Percentiles rank a stretch among this genome's conserved stretches.
phyloP scores from a whole-genome alignment of 768 basidiomycete genomes.

The Roridomyces roridus region DNA sequence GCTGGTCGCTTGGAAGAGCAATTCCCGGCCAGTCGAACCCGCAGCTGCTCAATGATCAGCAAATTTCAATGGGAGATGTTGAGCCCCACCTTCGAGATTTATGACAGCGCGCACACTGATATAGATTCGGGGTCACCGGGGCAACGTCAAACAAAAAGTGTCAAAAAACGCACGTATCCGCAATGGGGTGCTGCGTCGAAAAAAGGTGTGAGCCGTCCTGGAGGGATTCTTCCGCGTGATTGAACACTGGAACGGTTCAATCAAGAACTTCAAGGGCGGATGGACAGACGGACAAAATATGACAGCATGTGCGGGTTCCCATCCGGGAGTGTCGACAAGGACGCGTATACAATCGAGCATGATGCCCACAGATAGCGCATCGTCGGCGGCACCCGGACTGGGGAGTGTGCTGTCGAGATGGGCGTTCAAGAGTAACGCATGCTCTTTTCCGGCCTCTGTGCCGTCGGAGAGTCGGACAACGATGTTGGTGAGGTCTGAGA shows the following conservation, averaged over 20 bases:
- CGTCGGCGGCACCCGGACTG: conserved; percentile 88
- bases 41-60: no score
- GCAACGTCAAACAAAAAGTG: no score
- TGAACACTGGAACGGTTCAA: conserved; percentile 70
- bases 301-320: conserved; percentile 78
- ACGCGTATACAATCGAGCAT: conserved; percentile 92
- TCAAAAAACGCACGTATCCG: conserved; percentile 62
- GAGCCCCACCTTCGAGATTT: conserved; percentile 84
- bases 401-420: conserved; percentile 93
- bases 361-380: conserved; percentile 85
- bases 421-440: conserved; percentile 86
- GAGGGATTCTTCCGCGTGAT: conserved; percentile 92
- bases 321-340: conserved; percentile 65
- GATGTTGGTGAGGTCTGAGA: conserved; percentile 77
- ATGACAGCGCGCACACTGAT: conserved; percentile 81
- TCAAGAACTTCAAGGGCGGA: neutral
- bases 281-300: conserved; percentile 69
- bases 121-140: neutral
- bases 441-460: conserved; percentile 71
- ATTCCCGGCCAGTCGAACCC: conserved; percentile 84
- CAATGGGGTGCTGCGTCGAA: conserved; percentile 85
- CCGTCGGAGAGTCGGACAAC: conserved; percentile 86
- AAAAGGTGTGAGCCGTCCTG: conserved; percentile 96
- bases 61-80: no score
- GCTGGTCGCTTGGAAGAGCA: conserved; percentile 96